Evolutionary conservation across 202 grass and related monocot species (phyloP).

Genomic region (Zizania palustris): DNA sequence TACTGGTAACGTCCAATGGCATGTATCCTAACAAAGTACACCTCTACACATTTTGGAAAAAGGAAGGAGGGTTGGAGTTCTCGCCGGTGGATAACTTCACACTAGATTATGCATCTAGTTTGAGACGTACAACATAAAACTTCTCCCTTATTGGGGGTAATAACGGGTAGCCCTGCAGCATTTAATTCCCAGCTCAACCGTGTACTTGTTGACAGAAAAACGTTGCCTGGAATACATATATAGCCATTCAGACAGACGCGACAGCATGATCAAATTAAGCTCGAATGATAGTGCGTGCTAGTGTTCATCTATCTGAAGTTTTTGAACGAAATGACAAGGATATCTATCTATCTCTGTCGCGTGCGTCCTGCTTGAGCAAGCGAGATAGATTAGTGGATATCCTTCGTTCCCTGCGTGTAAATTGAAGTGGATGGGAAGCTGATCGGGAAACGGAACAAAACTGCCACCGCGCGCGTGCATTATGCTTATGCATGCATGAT

Average conservation of each 20-base stretch:
- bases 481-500: too few relatives aligned
- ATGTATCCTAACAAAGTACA: too few relatives aligned
- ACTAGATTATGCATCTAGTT: too few relatives aligned
- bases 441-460: constrained; percentile 30
- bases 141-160: background rate
- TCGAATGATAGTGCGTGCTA: background rate
- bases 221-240: background rate
- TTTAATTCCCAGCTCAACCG: too few relatives aligned
- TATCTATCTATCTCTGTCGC: background rate
- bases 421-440: constrained; percentile 18
- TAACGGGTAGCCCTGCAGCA: too few relatives aligned
- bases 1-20: too few relatives aligned
- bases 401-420: constrained; percentile 23
- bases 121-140: too few relatives aligned
- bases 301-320: background rate
- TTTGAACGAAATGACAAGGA: background rate
- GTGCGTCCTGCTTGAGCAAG: background rate
- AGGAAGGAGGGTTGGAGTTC: too few relatives aligned
- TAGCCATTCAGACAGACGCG: background rate
- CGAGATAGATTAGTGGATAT: background rate
- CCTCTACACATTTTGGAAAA: too few relatives aligned
- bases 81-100: too few relatives aligned
- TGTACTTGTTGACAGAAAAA: background rate
- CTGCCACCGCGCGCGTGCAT: background rate
- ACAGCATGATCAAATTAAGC: background rate